These are phyloP conservation scores for Paramyrothecium sp. DNA, from an alignment of 2,329 filamentous ascomycete genomes.

Conservation along the genomic window DNA sequence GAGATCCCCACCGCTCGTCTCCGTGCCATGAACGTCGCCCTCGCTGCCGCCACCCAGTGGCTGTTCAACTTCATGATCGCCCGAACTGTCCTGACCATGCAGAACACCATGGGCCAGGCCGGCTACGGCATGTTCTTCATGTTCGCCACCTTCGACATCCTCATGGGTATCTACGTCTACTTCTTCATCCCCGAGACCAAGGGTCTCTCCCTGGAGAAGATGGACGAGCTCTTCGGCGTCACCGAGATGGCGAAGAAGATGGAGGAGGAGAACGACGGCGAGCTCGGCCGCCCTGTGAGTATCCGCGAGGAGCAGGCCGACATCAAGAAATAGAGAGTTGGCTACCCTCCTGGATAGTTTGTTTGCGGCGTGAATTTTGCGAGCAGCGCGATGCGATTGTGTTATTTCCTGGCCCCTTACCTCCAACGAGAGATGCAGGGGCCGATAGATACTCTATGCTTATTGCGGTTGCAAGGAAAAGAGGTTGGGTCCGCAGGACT, in stretches of 20 bases:
- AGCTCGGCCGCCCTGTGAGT: slow-evolving; percentile 19
- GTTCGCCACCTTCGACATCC: slow-evolving; percentile 64
- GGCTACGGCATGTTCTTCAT: slow-evolving; percentile 65
- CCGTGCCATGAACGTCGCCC: slow-evolving; percentile 64
- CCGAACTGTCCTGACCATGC: slow-evolving; percentile 65
- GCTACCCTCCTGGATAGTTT: background rate
- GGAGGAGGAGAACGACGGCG: slow-evolving; percentile 26
- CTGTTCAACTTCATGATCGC: slow-evolving; percentile 74
- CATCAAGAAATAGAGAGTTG: slow-evolving; percentile 11
- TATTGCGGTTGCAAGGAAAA: background rate
- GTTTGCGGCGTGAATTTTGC: background rate
- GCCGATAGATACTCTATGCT: background rate
- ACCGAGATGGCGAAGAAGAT: slow-evolving; percentile 37
- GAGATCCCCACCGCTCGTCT: slow-evolving; percentile 69
- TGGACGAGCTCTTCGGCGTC: slow-evolving; percentile 66
- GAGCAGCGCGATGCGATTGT: background rate
- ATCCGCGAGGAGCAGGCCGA: slow-evolving; percentile 21
- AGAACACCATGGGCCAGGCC: slow-evolving; percentile 47
- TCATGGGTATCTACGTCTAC: slow-evolving; percentile 65
- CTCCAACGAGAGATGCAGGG: background rate
- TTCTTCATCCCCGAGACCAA: slow-evolving; percentile 72
- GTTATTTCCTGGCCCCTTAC: background rate
- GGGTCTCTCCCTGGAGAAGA: slow-evolving; percentile 60
- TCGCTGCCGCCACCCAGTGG: slow-evolving; percentile 70
- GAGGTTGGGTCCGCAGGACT: background rate